Base-by-base conservation (phyloP, 805 yeast genomes). In the Komagataella pastoris region DNA sequence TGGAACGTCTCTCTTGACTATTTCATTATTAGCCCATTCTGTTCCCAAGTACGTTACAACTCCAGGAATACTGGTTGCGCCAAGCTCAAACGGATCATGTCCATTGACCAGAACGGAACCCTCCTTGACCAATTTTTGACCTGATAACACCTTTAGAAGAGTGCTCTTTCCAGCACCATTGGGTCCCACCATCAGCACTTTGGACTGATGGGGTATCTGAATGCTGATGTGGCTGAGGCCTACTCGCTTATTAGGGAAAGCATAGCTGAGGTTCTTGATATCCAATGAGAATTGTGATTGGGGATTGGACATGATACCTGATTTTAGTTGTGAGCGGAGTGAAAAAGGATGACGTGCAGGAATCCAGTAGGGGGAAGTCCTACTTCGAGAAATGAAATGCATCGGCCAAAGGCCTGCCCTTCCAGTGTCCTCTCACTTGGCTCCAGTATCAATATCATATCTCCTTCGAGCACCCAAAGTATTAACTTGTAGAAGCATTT, bases 91-190 rank as follows among this genome's bases (percentile, higher is more conserved):
- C 1, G 99, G 99, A 60, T 93, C 95, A 50, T 76, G 71, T 0
- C 96, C 96, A 40, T 88, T 86, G n/a, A 93, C 76, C 21, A 64
- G 58, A 30, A 93, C 78, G 12, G 70, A 65, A 0, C 97, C 97
- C 14, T 76, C 70, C 52, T 81, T 79, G 55, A 95, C 83, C 54
- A 93, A 73, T 6, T 93, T 88, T 60, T 91, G 91, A 3, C 99
- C 99, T 0, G 97, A 96, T 17, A 93, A 70, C 17, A 93, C 76
- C 62, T 81, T 80, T 56, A 93, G 72, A 47, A 93, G 65, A 0
- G 99, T 93, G 1, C 97, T 87, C 65, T 93, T 93, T 3, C 99
- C 98, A 1, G 99, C 98, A 17, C 99, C 99, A 59, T 90, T 90
- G 10, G 98, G 95, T 0, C 99, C 99, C 21, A 93, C 75, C 6